Evolutionary conservation across 2,329 filamentous ascomycete genomes (phyloP), one percentile per base, ranked within the genome.

Genomic region (Sporothrix mexicana): DNA sequence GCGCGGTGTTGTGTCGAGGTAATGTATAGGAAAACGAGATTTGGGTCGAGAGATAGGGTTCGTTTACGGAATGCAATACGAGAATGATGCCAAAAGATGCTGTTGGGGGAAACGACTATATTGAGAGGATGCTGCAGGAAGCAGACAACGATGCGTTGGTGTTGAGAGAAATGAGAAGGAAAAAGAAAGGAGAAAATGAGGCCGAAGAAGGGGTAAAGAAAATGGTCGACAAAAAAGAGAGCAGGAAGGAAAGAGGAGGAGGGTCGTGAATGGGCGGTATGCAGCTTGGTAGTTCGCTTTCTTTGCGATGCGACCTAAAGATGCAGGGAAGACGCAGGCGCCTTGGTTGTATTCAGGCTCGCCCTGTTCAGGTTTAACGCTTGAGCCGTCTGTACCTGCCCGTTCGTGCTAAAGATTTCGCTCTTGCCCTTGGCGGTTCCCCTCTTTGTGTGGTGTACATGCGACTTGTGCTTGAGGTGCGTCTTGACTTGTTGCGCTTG

Each of bases 401-500:
- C 61, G 61, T 66, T 66, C 41, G 61, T 64, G 61, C 61, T 64
- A 47, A 64, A 64, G 61, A 64, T 47, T 66, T 12, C 7, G 61
- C 2, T 47, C 51, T 55, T 36, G 30, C 3, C 30, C 51, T 55
- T 25, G 51, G 51, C 51, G 20, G 9, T 66, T 59, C 55, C 55
- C 55, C 55, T 41, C 55, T 36, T 59, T 59, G 55, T 36, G 55
- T 57, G 53, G 51, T 55, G 51, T 55, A 15, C n/a, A n/a, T 53
- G 20, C 23, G 51, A 17, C n/a, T 25, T 71, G 68, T 55, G 59
- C 59, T 43, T 43, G 30, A 62, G 59, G 59, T 17, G 59, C 59
- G 43, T 9, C n/a, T n/a, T 36, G 36, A 30, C 10, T 53, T 20
- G 51, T 53, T 53, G n/a, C n/a, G 1, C n/a, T 20, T 53, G 51